Evolutionary conservation across 129 eudicot genomes (phyloP).

Genomic region (Saposhnikovia divaricata): DNA sequence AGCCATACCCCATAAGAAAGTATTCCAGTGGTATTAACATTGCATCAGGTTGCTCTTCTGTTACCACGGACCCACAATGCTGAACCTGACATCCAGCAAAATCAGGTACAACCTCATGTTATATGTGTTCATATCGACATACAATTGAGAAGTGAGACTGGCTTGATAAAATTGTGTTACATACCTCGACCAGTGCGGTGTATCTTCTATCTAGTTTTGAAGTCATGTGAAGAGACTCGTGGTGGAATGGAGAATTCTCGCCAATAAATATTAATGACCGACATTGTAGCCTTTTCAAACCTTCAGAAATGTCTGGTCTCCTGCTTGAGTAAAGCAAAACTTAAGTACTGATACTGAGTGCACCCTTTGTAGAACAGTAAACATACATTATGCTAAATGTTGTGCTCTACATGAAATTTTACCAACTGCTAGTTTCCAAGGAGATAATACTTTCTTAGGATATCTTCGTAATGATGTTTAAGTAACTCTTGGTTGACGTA

Average conservation of each 20-base stretch:
- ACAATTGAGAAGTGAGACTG: background rate
- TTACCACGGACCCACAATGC: constrained; percentile 81
- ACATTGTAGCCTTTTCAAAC: constrained; percentile 61
- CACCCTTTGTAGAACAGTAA: background rate
- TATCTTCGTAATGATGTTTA: background rate
- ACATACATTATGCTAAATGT: background rate
- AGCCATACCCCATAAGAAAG: constrained; percentile 85
- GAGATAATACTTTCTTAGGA: background rate
- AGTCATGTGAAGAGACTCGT: constrained; percentile 82
- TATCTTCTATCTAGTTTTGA: constrained; percentile 91
- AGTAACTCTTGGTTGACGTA: background rate
- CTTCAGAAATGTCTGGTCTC: constrained; percentile 76
- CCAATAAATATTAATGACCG: constrained; percentile 81
- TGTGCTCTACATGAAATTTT: background rate
- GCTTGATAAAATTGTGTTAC: constrained; percentile 1
- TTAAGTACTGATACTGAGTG: background rate
- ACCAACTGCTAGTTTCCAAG: background rate
- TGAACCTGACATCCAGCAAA: constrained; percentile 49
- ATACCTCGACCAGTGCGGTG: constrained; percentile 94
- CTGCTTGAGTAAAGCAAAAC: constrained; percentile 27
- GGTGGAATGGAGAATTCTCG: constrained; percentile 77
- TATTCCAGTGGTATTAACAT: constrained; percentile 92
- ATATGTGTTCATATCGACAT: background rate
- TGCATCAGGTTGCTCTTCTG: constrained; percentile 92
- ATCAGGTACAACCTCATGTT: constrained; percentile 5